phyloP scores from a whole-genome alignment of 768 basidiomycete genomes.

The Kwoniella pini region DNA sequence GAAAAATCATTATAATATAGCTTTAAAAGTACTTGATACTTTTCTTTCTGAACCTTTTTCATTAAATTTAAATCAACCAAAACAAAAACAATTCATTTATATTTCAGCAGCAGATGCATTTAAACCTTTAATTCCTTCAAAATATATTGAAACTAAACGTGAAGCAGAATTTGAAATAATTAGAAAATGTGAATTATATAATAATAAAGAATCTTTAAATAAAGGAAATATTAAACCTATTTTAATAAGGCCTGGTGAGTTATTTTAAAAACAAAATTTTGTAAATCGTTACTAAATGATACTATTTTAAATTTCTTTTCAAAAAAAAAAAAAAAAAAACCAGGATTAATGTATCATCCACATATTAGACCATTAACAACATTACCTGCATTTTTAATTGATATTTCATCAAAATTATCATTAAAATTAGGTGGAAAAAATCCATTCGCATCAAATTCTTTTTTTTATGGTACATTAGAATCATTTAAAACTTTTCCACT shows the following conservation, averaged over 20 bases:
- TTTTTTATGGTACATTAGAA: conserved; percentile 62
- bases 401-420: conserved; percentile 68
- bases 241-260: conserved; percentile 85
- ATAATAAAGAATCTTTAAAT: not conserved
- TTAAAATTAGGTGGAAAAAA: conserved; percentile 47
- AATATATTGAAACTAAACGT: conserved; percentile 93
- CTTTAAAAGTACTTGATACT: conserved; percentile 74
- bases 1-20: conserved; percentile 17
- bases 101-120: conserved; percentile 94
- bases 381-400: conserved; percentile 77
- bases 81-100: conserved; percentile 68
- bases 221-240: conserved; percentile 61
- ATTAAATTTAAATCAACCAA: conserved; percentile 1
- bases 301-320: too few species aligned
- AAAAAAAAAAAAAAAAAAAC: too few species aligned
- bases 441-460: conserved; percentile 40
- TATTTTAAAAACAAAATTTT: not conserved
- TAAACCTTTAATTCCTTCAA: conserved; percentile 76
- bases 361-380: conserved; percentile 87
- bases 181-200: conserved; percentile 57
- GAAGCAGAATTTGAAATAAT: conserved; percentile 77
- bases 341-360: conserved; percentile 94
- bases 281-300: too few species aligned
- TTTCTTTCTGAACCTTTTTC: conserved; percentile 54
- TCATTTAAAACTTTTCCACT: conserved; percentile 83